phyloP scores from a whole-genome alignment of 176 grass and related monocot genomes.

The Carex pumila region DNA sequence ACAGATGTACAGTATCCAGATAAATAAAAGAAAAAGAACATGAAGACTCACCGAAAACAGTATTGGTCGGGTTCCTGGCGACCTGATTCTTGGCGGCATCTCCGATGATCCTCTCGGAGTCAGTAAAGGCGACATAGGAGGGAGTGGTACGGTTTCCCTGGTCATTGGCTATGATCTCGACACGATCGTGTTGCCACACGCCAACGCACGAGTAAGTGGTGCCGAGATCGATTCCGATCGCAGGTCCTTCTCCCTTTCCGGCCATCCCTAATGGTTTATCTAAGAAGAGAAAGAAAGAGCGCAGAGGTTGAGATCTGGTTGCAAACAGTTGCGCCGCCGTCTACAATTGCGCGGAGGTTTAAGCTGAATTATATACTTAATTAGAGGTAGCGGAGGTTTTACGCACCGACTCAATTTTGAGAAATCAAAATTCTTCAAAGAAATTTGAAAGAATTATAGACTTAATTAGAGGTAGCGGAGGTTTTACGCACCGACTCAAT shows the following conservation, averaged over 20 bases:
- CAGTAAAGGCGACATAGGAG: not conserved
- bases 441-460: too few relatives aligned
- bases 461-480: too few relatives aligned
- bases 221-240: constrained; percentile 3
- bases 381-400: too few relatives aligned
- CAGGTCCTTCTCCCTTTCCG: not conserved
- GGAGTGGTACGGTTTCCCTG: constrained; percentile 6
- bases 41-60: constrained; percentile 24
- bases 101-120: constrained; percentile 31
- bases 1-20: not conserved
- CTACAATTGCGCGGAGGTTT: too few relatives aligned
- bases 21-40: not conserved
- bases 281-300: not conserved
- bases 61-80: constrained; percentile 45
- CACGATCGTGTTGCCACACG: not conserved
- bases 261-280: not conserved
- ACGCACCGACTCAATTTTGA: too few relatives aligned
- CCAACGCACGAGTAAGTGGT: constrained; percentile 9
- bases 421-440: too few relatives aligned
- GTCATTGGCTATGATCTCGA: constrained; percentile 2
- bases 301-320: not conserved
- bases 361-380: too few relatives aligned
- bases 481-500: too few relatives aligned
- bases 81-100: constrained; percentile 42
- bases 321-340: not conserved